Evolutionary conservation across 768 basidiomycete genomes (phyloP).

Genomic region (Kwoniella bestiolae): DNA sequence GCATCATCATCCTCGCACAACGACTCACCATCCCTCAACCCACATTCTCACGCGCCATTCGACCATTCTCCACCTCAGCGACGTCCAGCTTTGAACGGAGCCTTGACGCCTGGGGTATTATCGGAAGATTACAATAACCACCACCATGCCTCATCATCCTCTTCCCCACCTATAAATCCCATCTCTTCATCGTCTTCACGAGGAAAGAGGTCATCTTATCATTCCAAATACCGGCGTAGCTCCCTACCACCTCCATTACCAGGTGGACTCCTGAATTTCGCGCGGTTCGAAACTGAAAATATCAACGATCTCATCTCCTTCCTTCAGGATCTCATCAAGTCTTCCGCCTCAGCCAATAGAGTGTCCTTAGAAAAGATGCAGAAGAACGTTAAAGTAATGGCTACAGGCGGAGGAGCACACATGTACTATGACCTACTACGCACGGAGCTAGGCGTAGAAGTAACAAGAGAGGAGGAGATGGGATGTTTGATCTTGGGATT

Average conservation of each 20-base stretch:
- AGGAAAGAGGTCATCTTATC: slow-evolving; percentile 34
- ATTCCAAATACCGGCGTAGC: slow-evolving; percentile 70
- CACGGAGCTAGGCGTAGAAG: slow-evolving; percentile 76
- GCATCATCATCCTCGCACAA: slow-evolving; percentile 16
- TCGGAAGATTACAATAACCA: slow-evolving; percentile 11
- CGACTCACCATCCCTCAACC: slow-evolving; percentile 21
- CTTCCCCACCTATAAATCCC: slow-evolving; percentile 3
- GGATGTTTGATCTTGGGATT: slow-evolving; percentile 95
- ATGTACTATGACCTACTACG: slow-evolving; percentile 84
- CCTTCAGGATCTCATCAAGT: slow-evolving; percentile 81
- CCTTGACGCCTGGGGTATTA: slow-evolving; percentile 47
- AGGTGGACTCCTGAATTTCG: slow-evolving; percentile 96
- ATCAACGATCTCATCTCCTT: slow-evolving; percentile 83
- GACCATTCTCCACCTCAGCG: slow-evolving; percentile 32
- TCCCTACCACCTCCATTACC: slow-evolving; percentile 81
- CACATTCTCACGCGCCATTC: slow-evolving; percentile 32
- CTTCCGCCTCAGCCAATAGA: slow-evolving; percentile 80
- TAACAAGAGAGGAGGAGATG: slow-evolving; percentile 95
- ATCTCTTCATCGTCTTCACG: background rate
- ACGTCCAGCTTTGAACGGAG: slow-evolving; percentile 49
- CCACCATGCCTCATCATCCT: background rate
- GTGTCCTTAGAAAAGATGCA: slow-evolving; percentile 91
- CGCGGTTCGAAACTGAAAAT: slow-evolving; percentile 91
- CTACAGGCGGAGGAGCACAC: slow-evolving; percentile 96
- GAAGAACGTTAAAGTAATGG: slow-evolving; percentile 91